phyloP scores from a whole-genome alignment of 164 flowering plant species.

The Brasenia schreberi region DNA sequence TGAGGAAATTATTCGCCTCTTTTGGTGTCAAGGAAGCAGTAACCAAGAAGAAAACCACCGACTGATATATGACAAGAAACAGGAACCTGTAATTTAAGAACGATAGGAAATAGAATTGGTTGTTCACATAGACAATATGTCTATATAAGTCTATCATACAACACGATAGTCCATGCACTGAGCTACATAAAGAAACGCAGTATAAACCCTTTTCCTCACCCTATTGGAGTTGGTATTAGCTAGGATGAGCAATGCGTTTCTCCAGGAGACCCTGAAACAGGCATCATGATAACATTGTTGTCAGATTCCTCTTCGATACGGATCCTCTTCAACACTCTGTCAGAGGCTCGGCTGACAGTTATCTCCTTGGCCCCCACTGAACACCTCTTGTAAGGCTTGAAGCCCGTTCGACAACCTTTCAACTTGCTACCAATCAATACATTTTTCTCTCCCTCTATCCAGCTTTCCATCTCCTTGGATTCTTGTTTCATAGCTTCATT shows the following conservation, averaged over 20 bases:
- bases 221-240: not conserved
- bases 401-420: slow-evolving; percentile 54
- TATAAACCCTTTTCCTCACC: not conserved
- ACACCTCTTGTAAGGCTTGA: slow-evolving; percentile 94
- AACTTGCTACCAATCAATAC: slow-evolving; percentile 21
- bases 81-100: too few species aligned
- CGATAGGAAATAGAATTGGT: not conserved
- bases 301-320: slow-evolving; percentile 54
- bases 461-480: not conserved
- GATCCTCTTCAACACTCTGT: slow-evolving; percentile 55
- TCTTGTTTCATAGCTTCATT: too few species aligned
- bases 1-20: too few species aligned
- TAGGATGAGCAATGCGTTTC: not conserved
- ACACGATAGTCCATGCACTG: not conserved
- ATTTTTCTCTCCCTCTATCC: not conserved
- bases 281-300: slow-evolving; percentile 21
- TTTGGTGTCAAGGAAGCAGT: too few species aligned
- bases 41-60: too few species aligned
- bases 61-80: too few species aligned
- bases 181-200: not conserved
- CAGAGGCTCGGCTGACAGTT: slow-evolving; percentile 33
- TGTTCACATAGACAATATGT: not conserved
- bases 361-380: slow-evolving; percentile 63
- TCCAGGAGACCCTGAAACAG: not conserved
- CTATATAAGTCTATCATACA: not conserved